phyloP scores from a whole-genome alignment of 352 stramenopile species.

The Globisporangium paroecandrum region DNA sequence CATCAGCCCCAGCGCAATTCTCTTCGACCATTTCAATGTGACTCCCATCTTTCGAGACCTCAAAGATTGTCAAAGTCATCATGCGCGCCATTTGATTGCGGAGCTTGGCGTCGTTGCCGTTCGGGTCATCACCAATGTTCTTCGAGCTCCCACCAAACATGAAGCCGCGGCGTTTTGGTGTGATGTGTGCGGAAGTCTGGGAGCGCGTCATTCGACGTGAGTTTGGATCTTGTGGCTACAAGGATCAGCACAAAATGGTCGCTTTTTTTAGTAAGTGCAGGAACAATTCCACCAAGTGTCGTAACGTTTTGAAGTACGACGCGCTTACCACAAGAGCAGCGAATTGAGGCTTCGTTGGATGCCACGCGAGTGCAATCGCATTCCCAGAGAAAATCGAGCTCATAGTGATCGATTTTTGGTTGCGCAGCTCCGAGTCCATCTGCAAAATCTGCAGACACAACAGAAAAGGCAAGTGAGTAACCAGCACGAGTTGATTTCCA shows the following conservation, averaged over 20 bases:
- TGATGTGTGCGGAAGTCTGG: constrained; percentile 33
- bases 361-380: constrained; percentile 62
- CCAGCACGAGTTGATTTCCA: not conserved
- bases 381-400: constrained; percentile 55
- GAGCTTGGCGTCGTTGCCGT: constrained; percentile 26
- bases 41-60: constrained; percentile 26
- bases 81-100: constrained; percentile 38
- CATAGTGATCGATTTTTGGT: constrained; percentile 64
- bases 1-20: constrained; percentile 43
- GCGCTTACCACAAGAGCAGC: constrained; percentile 45
- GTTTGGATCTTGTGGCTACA: constrained; percentile 55
- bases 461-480: not conserved
- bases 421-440: constrained; percentile 60
- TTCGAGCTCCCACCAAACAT: constrained; percentile 60
- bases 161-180: constrained; percentile 49
- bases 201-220: constrained; percentile 33
- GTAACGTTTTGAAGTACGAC: not conserved
- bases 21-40: constrained; percentile 57
- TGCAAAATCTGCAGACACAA: constrained; percentile 45
- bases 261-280: not conserved
- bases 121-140: constrained; percentile 26
- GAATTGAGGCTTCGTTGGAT: constrained; percentile 44
- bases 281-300: not conserved
- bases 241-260: not conserved
- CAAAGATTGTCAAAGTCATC: constrained; percentile 36